A percentile compares a stretch with the other conserved stretches of the same genome.
Conservation (phyloP, 495 filamentous ascomycete species). For the Xylaria intraflava region DNA sequence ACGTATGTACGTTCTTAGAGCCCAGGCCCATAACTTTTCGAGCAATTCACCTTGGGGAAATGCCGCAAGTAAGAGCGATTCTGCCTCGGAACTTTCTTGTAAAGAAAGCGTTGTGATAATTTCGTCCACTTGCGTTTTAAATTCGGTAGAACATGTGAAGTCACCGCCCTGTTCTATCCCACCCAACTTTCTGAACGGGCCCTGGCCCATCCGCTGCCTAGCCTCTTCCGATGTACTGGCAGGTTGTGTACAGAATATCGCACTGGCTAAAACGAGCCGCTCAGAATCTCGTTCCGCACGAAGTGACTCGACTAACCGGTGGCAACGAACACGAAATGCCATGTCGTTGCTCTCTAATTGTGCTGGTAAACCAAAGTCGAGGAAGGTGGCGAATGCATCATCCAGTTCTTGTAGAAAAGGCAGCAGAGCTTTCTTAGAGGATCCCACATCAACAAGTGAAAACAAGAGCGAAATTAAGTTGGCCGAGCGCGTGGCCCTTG, state of each 20-base stretch:
- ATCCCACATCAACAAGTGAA: conserved; percentile 10
- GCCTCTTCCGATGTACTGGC: not conserved
- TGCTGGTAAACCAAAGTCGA: not conserved
- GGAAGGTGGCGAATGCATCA: conserved; percentile 9
- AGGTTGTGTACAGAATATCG: conserved; percentile 15
- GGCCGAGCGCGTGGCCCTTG: conserved; percentile 12
- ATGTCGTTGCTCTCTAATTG: conserved; percentile 2
- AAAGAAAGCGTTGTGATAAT: conserved; percentile 5
- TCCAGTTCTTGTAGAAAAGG: conserved; percentile 18
- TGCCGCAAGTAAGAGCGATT: conserved; percentile 3
- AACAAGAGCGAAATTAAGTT: conserved; percentile 22
- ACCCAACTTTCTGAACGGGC: conserved; percentile 15
- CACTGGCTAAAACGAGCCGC: conserved; percentile 10
- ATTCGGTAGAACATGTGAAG: not conserved
- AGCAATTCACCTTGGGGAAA: conserved; percentile 12
- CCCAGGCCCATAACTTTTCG: conserved; percentile 16
- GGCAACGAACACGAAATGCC: conserved; percentile 18
- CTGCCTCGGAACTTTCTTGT: not conserved
- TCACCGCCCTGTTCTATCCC: conserved; percentile 7
- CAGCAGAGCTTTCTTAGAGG: not conserved
- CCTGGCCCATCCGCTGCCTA: conserved; percentile 5
- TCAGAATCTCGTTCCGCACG: not conserved
- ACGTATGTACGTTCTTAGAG: conserved; percentile 10
- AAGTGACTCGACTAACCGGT: conserved; percentile 10
- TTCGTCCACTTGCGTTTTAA: conserved; percentile 5